Base-by-base conservation (phyloP, 2,329 filamentous ascomycete species). In the Catunica adiposa region DNA sequence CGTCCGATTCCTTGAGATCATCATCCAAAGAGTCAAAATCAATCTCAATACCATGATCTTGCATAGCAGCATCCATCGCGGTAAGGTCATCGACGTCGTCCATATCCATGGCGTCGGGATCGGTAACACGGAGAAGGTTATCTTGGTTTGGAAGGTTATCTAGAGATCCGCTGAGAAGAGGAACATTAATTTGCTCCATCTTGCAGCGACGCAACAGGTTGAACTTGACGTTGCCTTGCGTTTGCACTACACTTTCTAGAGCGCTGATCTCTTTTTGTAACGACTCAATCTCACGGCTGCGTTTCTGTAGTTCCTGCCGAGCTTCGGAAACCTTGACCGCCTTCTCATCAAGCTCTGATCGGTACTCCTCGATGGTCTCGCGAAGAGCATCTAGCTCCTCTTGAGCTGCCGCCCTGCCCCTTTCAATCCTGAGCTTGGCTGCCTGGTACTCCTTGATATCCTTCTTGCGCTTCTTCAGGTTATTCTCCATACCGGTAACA, bases 31-130 rank as follows among this genome's bases (percentile, higher is more conserved):
- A 76, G 50, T 84, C 79, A 68, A 94, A 98, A 67, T 95, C 82
- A 54, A 95, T 79, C 57, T 87, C 82, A 61, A 98, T 95, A 55
- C 92, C 92, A 64, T 95, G 89, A 66, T 97, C 87, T 60, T 94
- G 83, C 60, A 90, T 76, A 38, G 81, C 78, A 54, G 83, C 78
- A 51, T 77, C 75, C 64, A 82, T 76, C 54, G 77, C 73, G 34
- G 76, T 73, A 38, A 83, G 82, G 3, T 71, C 79, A 56, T 64
- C 59, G 1, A 59, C 61, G 15, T 86, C 86, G 60, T 97, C 92
- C 20, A 97, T 73, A 61, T 97, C 90, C 89, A 97, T 96, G 2
- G 84, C 84, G 64, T 96, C 89, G 1, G 83, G 79, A 64, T 95
- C 88, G 56, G 80, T 78, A 58, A 83, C 82, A 46, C 87, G 72